Percentiles rank a stretch among this genome's conserved stretches.
Evolutionary conservation across 164 flowering plant species (phyloP).

Genomic region (Sedum album): DNA sequence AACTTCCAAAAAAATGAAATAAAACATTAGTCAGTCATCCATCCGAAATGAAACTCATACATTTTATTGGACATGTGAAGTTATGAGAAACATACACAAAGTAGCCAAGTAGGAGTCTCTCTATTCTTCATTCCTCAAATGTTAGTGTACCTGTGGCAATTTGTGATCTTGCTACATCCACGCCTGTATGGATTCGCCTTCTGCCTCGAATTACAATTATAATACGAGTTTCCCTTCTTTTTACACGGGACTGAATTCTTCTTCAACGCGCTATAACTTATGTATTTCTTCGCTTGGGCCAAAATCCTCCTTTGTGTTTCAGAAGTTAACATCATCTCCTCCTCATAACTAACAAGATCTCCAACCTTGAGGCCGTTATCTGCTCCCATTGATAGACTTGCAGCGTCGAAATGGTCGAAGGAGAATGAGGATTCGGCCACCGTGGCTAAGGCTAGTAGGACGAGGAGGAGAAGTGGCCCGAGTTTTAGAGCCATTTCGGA

Average conservation of each 20-base stretch:
- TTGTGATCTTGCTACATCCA: slow-evolving; percentile 8
- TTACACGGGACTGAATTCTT: slow-evolving; percentile 7
- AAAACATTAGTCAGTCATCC: neutral
- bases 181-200: slow-evolving; percentile 6
- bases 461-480: slow-evolving; percentile 9
- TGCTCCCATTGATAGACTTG: neutral
- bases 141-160: slow-evolving; percentile 7
- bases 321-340: slow-evolving; percentile 2
- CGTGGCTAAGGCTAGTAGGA: slow-evolving; percentile 14
- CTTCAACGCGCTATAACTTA: slow-evolving; percentile 3
- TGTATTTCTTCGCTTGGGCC: neutral
- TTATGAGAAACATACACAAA: neutral
- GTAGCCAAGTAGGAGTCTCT: no score
- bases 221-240: slow-evolving; percentile 1
- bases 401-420: neutral
- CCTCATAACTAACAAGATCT: neutral
- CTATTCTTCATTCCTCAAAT: neutral
- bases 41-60: neutral
- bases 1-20: neutral
- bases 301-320: neutral
- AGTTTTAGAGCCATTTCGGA: slow-evolving; percentile 10
- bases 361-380: neutral
- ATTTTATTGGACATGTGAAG: neutral
- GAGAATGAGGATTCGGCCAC: slow-evolving; percentile 8
- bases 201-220: neutral